phyloP scores from a whole-genome alignment of 2,329 filamentous ascomycete genomes.

The Diaporthe sp. region DNA sequence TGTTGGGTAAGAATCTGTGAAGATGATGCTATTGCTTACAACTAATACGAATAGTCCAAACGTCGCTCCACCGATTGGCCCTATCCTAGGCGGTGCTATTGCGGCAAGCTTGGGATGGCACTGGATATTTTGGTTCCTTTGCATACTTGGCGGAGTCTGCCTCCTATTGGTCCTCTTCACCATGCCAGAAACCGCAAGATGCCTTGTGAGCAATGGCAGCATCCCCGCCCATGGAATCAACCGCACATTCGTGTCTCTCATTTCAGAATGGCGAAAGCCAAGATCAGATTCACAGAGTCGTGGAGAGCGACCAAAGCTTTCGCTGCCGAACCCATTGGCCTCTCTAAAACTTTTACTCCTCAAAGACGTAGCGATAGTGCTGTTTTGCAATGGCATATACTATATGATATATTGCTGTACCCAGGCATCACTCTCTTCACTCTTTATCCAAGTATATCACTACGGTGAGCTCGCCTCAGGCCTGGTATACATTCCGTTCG shows the following conservation, averaged over 20 bases:
- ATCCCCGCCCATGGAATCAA: background rate
- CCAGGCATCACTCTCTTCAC: constrained; percentile 38
- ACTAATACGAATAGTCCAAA: constrained; percentile 43
- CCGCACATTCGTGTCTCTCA: background rate
- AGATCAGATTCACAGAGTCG: too few relatives aligned
- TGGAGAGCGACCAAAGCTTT: background rate
- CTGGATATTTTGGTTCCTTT: constrained; percentile 60
- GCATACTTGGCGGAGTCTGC: constrained; percentile 47
- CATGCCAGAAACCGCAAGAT: constrained; percentile 44
- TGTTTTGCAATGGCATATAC: constrained; percentile 40
- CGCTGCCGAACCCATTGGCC: constrained; percentile 15
- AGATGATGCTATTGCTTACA: background rate
- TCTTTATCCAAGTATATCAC: constrained; percentile 39
- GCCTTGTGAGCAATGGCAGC: background rate
- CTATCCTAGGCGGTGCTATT: constrained; percentile 59
- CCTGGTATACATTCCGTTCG: constrained; percentile 38
- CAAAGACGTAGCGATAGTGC: constrained; percentile 25
- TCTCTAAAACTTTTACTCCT: constrained; percentile 28
- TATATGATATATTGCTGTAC: constrained; percentile 39
- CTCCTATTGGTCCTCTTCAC: constrained; percentile 50
- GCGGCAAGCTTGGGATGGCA: constrained; percentile 58
- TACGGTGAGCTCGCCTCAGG: constrained; percentile 38
- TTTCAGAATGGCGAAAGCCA: background rate
- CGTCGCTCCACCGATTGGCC: constrained; percentile 46
- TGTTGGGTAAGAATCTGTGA: background rate